Percentiles rank a stretch among this genome's conserved stretches.
These are phyloP conservation scores for Pichia scutulata DNA, from an alignment of 805 yeast genomes.

Conservation along the genomic window DNA sequence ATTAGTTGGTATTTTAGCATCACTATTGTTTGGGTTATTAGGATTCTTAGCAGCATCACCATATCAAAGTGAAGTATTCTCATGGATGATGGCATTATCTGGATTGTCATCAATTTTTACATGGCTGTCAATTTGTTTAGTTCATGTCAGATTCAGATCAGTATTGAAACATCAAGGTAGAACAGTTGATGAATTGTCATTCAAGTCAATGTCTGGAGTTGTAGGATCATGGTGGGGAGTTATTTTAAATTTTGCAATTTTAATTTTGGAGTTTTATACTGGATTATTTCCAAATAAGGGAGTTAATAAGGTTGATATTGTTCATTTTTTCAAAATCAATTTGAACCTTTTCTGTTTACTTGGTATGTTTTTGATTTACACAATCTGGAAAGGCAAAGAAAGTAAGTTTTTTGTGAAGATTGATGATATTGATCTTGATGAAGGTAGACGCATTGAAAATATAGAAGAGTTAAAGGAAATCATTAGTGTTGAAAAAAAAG, in stretches of 20 bases:
- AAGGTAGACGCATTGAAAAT: constrained; percentile 51
- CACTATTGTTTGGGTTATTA: constrained; percentile 45
- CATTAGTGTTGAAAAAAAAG: constrained; percentile 41
- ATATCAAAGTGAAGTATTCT: constrained; percentile 46
- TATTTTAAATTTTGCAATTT: constrained; percentile 44
- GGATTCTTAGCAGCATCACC: constrained; percentile 53
- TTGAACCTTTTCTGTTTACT: constrained; percentile 52
- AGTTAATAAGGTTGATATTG: constrained; percentile 39
- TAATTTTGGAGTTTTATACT: constrained; percentile 69
- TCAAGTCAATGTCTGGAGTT: constrained; percentile 55
- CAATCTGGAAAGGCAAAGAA: constrained; percentile 31
- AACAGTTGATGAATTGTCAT: constrained; percentile 52
- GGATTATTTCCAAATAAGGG: constrained; percentile 53
- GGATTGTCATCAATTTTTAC: constrained; percentile 66
- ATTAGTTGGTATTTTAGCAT: constrained; percentile 45
- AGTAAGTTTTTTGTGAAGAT: constrained; percentile 38
- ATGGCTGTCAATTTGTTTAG: constrained; percentile 60
- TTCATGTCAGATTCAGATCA: constrained; percentile 57
- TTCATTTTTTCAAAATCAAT: constrained; percentile 51
- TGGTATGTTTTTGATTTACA: constrained; percentile 31
- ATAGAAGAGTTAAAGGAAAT: constrained; percentile 43
- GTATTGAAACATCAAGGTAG: constrained; percentile 59
- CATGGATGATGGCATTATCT: constrained; percentile 63
- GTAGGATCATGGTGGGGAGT: constrained; percentile 56
- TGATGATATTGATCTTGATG: constrained; percentile 44